phyloP scores from a whole-genome alignment of 2,329 filamentous ascomycete genomes.

The Fusarium scirpi region DNA sequence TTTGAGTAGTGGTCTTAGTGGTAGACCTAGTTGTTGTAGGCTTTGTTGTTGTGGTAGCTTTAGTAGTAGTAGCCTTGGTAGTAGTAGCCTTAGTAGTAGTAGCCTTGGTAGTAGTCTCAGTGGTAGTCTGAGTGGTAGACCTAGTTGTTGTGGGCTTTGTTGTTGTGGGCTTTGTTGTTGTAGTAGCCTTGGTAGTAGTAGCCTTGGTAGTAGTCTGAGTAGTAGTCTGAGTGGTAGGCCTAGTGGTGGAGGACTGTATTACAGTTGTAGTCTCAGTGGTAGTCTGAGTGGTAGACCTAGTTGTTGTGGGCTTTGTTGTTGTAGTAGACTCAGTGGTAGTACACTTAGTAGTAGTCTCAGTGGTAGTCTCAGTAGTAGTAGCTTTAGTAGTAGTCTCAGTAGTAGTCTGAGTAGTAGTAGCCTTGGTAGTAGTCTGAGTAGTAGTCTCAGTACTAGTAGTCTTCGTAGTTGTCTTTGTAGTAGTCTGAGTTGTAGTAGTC shows the following conservation, averaged over 20 bases:
- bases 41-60: background rate
- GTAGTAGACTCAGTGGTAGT: too few relatives aligned
- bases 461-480: background rate
- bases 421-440: too few relatives aligned
- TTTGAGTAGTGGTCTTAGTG: background rate
- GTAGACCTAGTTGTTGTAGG: background rate
- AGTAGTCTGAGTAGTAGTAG: too few relatives aligned
- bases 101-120: too few relatives aligned
- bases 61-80: background rate
- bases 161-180: too few relatives aligned
- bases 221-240: background rate
- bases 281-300: background rate
- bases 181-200: too few relatives aligned
- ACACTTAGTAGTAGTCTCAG: background rate
- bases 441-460: too few relatives aligned
- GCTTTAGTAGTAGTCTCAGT: background rate
- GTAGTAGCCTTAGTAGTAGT: background rate
- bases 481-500: background rate
- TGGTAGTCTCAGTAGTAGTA: background rate
- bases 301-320: too few relatives aligned
- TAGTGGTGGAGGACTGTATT: background rate
- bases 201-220: background rate
- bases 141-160: background rate
- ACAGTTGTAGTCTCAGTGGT: background rate
- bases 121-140: background rate